These are phyloP conservation scores for Fusarium compactum DNA, from an alignment of 2,329 filamentous ascomycete species.

Conservation along the genomic window DNA sequence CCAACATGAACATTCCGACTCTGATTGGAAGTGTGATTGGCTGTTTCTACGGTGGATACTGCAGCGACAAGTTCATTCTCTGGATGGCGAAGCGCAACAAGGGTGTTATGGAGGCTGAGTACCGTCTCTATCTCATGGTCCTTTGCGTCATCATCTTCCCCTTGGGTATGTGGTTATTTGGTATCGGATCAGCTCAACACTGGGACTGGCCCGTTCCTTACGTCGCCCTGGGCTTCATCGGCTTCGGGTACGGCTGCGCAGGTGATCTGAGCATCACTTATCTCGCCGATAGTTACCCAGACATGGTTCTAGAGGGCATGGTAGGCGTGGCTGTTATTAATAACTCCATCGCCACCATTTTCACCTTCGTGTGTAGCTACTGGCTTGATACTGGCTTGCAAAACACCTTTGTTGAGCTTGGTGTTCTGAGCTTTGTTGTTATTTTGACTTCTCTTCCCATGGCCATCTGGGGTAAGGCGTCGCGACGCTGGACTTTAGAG, in stretches of 20 bases:
- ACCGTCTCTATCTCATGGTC: constrained; percentile 64
- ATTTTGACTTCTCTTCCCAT: constrained; percentile 65
- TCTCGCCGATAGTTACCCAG: constrained; percentile 66
- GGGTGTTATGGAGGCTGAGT: constrained; percentile 67
- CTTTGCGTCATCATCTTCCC: constrained; percentile 64
- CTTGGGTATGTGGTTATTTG: constrained; percentile 64
- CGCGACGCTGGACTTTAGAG: constrained; percentile 60
- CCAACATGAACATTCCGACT: constrained; percentile 69
- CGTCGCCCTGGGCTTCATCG: constrained; percentile 67
- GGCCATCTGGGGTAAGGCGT: constrained; percentile 65
- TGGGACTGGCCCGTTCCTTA: constrained; percentile 67
- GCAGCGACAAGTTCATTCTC: constrained; percentile 67
- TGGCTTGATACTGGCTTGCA: constrained; percentile 62
- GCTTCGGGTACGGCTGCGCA: constrained; percentile 70
- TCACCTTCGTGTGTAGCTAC: constrained; percentile 63
- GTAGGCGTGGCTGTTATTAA: constrained; percentile 69
- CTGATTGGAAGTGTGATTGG: constrained; percentile 67
- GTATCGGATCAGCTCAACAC: constrained; percentile 62
- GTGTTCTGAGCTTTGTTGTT: constrained; percentile 63
- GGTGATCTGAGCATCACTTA: constrained; percentile 68
- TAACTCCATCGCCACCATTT: constrained; percentile 66
- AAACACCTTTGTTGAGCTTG: constrained; percentile 65
- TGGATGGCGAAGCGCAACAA: constrained; percentile 66
- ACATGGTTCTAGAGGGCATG: constrained; percentile 70
- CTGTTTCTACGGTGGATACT: constrained; percentile 68